Conservation (phyloP, 805 yeast genomes). For the Kuraishia molischiana region DNA sequence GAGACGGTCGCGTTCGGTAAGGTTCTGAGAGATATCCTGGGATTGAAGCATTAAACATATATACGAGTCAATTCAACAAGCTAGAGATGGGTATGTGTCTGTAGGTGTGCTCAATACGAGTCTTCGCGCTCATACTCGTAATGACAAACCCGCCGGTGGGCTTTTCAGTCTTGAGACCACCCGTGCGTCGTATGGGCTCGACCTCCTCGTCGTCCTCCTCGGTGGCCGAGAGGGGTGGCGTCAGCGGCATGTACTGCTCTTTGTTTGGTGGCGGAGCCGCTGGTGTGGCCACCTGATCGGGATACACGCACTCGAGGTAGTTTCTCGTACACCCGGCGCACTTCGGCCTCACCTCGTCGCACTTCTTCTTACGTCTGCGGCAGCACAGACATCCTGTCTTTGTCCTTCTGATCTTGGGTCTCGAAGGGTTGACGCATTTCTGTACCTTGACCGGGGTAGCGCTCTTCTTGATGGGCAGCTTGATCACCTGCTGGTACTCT, state of each 20-base stretch:
- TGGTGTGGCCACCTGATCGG: constrained; percentile 8
- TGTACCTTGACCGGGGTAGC: background rate
- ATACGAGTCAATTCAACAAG: background rate
- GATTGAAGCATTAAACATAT: constrained; percentile 5
- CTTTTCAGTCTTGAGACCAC: background rate
- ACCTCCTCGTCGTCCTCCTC: background rate
- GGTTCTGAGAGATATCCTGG: constrained; percentile 16
- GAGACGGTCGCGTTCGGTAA: constrained; percentile 39
- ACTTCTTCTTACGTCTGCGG: constrained; percentile 27
- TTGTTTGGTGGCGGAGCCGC: background rate
- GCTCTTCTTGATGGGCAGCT: constrained; percentile 6
- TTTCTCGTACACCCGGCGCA: constrained; percentile 26
- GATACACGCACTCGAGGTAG: constrained; percentile 23
- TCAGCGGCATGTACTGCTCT: background rate
- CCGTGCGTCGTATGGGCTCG: too few relatives aligned
- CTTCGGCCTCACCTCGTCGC: constrained; percentile 24
- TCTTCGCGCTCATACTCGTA: background rate
- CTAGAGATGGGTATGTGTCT: background rate
- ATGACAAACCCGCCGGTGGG: background rate
- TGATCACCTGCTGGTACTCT: constrained; percentile 21
- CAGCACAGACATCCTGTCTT: constrained; percentile 29
- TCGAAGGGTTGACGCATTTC: background rate
- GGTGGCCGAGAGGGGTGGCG: background rate
- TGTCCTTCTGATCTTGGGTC: constrained; percentile 21
- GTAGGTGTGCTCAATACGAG: background rate